Conservation (phyloP, 306 rosid genomes). For the Vachellia pachyceras region DNA sequence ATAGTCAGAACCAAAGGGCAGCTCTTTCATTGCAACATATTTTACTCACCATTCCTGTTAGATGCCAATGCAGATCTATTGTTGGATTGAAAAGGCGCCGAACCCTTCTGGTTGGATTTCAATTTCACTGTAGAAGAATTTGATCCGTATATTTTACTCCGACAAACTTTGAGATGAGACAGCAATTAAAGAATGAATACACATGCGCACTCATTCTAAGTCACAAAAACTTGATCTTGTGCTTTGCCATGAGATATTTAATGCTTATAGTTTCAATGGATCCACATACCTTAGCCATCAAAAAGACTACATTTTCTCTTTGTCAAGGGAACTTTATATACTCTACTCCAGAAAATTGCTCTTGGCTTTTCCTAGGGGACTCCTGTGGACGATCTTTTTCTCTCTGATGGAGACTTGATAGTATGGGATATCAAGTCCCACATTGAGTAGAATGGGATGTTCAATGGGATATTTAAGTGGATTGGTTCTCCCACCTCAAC, state of each 20-base stretch:
- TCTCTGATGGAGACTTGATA: too few species aligned
- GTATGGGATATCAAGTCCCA: too few species aligned
- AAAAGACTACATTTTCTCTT: constrained; percentile 71
- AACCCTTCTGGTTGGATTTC: constrained; percentile 9
- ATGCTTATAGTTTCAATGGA: constrained; percentile 7
- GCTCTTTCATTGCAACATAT: not conserved
- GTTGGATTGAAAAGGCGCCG: constrained; percentile 4
- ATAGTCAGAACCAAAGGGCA: not conserved
- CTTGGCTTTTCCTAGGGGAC: constrained; percentile 41
- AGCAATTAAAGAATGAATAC: constrained; percentile 14
- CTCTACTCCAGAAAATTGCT: constrained; percentile 48
- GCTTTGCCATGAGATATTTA: constrained; percentile 24
- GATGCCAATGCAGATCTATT: constrained; percentile 9
- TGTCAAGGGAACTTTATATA: constrained; percentile 48
- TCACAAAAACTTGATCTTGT: not conserved
- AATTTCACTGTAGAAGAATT: not conserved
- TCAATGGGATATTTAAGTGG: too few species aligned
- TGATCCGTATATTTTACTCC: constrained; percentile 23
- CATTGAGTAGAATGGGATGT: too few species aligned
- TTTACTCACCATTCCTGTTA: not conserved
- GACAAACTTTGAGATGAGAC: constrained; percentile 17
- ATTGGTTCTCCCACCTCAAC: too few species aligned
- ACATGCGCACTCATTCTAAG: constrained; percentile 12
- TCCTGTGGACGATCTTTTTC: constrained; percentile 47
- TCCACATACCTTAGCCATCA: constrained; percentile 53